These are phyloP conservation scores for Monilinia polystroma DNA, from an alignment of 2,329 filamentous ascomycete genomes.

Conservation along the genomic window DNA sequence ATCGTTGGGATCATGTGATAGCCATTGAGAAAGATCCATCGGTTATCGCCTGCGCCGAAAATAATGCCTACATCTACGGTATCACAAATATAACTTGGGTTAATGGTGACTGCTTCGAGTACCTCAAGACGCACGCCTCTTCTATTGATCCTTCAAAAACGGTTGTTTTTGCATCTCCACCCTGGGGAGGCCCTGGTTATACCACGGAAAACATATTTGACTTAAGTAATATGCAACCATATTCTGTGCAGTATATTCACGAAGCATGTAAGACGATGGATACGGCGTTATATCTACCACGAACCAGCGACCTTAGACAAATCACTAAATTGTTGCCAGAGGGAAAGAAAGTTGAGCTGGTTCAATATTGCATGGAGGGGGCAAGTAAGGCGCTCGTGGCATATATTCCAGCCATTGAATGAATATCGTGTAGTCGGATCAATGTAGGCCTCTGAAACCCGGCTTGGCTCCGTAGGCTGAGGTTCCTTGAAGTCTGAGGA, in stretches of 20 bases:
- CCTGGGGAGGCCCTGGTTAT: slow-evolving; percentile 72
- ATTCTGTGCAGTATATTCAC: slow-evolving; percentile 65
- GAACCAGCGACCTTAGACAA: slow-evolving; percentile 80
- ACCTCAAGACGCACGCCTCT: slow-evolving; percentile 29
- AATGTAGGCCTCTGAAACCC: not conserved
- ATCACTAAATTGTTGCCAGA: slow-evolving; percentile 58
- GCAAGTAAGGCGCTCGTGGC: slow-evolving; percentile 80
- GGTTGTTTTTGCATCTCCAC: slow-evolving; percentile 69
- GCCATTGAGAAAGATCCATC: slow-evolving; percentile 81
- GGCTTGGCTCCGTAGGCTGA: not conserved
- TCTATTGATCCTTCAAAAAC: slow-evolving; percentile 34
- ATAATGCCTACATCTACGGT: slow-evolving; percentile 85
- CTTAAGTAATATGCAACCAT: slow-evolving; percentile 83
- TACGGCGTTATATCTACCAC: slow-evolving; percentile 77
- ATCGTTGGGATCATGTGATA: slow-evolving; percentile 78
- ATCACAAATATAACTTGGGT: slow-evolving; percentile 82
- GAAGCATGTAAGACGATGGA: slow-evolving; percentile 58
- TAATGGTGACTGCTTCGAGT: slow-evolving; percentile 75
- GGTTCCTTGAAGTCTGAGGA: not conserved
- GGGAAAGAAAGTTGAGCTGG: slow-evolving; percentile 63
- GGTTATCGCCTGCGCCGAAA: slow-evolving; percentile 83
- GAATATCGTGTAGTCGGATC: not conserved
- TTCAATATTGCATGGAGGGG: slow-evolving; percentile 89
- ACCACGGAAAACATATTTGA: slow-evolving; percentile 72
- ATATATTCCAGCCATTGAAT: slow-evolving; percentile 50